Evolutionary conservation across 495 filamentous ascomycete genomes (phyloP), one percentile per base, ranked within the genome.

Genomic region (Antarctomyces pellizariae): DNA sequence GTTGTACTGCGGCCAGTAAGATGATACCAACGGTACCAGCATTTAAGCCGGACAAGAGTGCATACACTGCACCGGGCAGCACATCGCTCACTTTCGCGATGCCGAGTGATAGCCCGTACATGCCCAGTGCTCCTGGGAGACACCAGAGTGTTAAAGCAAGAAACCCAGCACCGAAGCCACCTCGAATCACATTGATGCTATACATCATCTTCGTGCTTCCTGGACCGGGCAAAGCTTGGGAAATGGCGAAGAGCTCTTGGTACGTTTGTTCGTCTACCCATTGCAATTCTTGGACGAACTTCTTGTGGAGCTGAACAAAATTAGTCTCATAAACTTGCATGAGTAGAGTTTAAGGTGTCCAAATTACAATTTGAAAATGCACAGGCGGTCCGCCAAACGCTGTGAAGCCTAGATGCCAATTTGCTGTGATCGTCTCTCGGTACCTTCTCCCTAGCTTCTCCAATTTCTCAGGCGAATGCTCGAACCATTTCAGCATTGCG

Each of bases 211-310:
- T 84, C 10, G 75, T 82, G 41, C 66, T 74, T 1, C 43, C 77
- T 0, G 78, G 77, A 0, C 78, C 78, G 0, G 72, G 67, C 11
- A 83, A 60, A 8, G 68, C 67, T 44, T 83, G 77, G 24, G 64
- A 73, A 34, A 89, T 50, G 11, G 71, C 72, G 44, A 84, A 89
- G 9, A 83, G 58, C 39, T 89, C 76, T 48, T 82, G 72, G 47
- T 75, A 89, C 70, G 69, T 59, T 36, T 74, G 68, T 35, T 79
- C 73, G 45, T 80, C 67, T 22, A 83, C 67, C 77, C 77, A 86
- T 42, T 52, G 49, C 16, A 56, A 39, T 35, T 62, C 58, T 16
- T 63, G 47, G 2, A 83, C 75, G 42, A 80, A 86, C 24, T 57
- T 57, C 13, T 52, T 46, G 38, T 75, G 60, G 29, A 73, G 53